A percentile compares a stretch with the other conserved stretches of the same genome.
Conservation (phyloP, 2,329 filamentous ascomycete genomes). For the Cercospora brassicicola region DNA sequence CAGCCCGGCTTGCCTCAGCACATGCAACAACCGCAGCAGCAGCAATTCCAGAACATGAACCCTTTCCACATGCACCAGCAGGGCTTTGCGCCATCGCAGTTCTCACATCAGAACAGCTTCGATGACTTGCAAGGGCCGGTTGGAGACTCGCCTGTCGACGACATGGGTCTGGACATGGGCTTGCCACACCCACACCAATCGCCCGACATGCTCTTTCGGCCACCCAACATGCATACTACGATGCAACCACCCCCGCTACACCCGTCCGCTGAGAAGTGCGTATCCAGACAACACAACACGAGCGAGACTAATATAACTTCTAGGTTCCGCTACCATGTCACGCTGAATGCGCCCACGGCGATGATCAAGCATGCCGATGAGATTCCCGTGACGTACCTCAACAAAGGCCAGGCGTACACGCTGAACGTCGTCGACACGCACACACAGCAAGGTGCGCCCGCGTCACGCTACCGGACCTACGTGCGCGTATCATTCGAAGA, state of each 20-base stretch:
- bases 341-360: conserved; percentile 88
- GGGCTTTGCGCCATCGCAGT: conserved; percentile 74
- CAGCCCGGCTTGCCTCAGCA: conserved; percentile 61
- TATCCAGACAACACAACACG: conserved; percentile 19
- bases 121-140: conserved; percentile 66
- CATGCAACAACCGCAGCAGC: conserved; percentile 45
- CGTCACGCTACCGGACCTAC: conserved; percentile 80
- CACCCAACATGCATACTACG: conserved; percentile 53
- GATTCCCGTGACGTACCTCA: conserved; percentile 95
- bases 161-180: conserved; percentile 53
- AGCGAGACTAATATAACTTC: conserved; percentile 20
- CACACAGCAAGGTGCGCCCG: conserved; percentile 57
- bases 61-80: conserved; percentile 61
- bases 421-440: conserved; percentile 78
- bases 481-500: conserved; percentile 97
- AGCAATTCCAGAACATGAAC: conserved; percentile 63
- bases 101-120: conserved; percentile 78
- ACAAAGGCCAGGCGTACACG: conserved; percentile 94
- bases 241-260: conserved; percentile 40
- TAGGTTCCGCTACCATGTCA: conserved; percentile 84
- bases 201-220: conserved; percentile 60
- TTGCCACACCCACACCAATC: conserved; percentile 63
- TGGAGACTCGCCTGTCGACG: conserved; percentile 66
- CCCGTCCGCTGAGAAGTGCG: conserved; percentile 51
- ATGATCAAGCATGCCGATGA: conserved; percentile 91